Percentiles rank a stretch among this genome's conserved stretches.
Conservation (phyloP, 108 stramenopile species). For the Licmophora abbreviata region DNA sequence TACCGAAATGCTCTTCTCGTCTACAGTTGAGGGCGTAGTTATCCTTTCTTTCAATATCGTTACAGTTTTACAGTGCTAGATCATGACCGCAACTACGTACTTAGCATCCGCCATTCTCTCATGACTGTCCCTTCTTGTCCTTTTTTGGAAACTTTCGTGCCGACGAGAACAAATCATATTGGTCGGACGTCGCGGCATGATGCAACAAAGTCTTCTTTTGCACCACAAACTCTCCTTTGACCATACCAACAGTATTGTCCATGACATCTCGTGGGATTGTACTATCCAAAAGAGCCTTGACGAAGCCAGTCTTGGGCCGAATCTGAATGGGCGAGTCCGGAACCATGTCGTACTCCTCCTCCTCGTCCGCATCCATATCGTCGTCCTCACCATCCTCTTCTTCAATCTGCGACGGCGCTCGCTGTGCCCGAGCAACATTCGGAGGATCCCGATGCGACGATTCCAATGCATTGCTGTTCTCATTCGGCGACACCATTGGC, state of each 20-base stretch:
- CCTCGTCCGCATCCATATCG: conserved; percentile 12
- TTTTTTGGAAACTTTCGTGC: neutral
- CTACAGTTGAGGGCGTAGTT: too few species aligned
- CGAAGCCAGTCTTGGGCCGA: conserved; percentile 46
- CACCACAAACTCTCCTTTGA: conserved; percentile 76
- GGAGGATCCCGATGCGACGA: too few species aligned
- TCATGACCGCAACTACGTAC: too few species aligned
- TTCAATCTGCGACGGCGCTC: too few species aligned
- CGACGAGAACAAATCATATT: conserved; percentile 72
- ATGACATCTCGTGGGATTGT: conserved; percentile 76
- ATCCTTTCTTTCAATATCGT: too few species aligned
- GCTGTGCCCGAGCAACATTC: too few species aligned
- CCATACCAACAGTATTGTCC: conserved; percentile 74
- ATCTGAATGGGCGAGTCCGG: neutral
- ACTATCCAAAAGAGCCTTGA: conserved; percentile 68
- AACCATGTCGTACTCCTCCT: conserved; percentile 1
- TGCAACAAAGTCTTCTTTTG: conserved; percentile 80
- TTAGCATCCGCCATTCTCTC: too few species aligned
- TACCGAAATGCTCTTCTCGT: too few species aligned
- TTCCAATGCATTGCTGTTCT: too few species aligned
- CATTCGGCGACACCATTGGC: too few species aligned
- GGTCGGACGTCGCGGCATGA: conserved; percentile 82
- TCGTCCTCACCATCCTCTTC: conserved; percentile 3
- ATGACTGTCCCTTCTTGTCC: neutral
- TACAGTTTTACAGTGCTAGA: too few species aligned